Conservation (phyloP, 306 rosid species). For the Cicer judaicum region DNA sequence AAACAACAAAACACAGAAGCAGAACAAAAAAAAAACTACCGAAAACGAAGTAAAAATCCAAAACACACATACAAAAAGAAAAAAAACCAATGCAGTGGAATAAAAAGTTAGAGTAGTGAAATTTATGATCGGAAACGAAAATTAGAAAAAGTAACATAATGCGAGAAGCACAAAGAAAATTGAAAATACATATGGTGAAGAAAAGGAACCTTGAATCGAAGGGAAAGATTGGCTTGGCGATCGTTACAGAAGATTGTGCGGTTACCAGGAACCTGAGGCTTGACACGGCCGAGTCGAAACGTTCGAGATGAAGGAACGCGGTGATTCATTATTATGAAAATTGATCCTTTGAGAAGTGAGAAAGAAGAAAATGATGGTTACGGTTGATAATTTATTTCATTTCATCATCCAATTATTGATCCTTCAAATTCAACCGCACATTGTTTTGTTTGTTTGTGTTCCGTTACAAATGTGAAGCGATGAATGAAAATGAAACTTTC, state of each 20-base stretch:
- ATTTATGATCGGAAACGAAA: slow-evolving; percentile 1
- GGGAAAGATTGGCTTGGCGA: slow-evolving; percentile 68
- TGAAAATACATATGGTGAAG: neutral
- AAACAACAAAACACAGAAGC: neutral
- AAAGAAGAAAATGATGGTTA: slow-evolving; percentile 38
- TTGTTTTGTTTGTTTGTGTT: neutral
- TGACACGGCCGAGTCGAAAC: slow-evolving; percentile 83
- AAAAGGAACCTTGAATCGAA: slow-evolving; percentile 67
- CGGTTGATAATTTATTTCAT: neutral
- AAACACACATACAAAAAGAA: no score
- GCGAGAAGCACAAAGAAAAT: neutral
- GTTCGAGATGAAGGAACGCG: slow-evolving; percentile 52
- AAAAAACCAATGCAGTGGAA: no score
- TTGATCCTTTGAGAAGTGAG: slow-evolving; percentile 46
- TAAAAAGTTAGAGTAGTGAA: neutral
- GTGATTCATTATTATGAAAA: slow-evolving; percentile 44
- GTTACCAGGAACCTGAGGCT: slow-evolving; percentile 88
- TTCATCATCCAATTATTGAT: neutral
- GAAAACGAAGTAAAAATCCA: no score
- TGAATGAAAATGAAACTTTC: neutral
- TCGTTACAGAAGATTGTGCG: slow-evolving; percentile 89
- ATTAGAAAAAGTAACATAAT: neutral
- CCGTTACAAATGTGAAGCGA: neutral
- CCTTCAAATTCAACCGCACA: neutral
- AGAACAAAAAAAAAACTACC: no score